Base-by-base conservation (phyloP, 768 basidiomycete genomes). In the Boletus rex-veris region DNA sequence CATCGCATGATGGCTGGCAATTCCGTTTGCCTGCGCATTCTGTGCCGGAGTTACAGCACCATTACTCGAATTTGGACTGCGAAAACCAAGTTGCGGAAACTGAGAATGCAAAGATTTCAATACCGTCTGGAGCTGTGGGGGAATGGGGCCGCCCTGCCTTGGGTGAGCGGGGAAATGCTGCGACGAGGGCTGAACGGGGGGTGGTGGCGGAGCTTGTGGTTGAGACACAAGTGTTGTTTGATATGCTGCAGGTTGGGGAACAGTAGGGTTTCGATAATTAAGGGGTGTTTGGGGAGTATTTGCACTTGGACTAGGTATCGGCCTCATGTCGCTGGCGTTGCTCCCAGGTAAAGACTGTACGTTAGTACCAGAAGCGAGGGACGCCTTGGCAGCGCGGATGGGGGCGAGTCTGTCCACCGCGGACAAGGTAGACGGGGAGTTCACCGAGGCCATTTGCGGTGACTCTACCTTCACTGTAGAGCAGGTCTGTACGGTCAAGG, bases 321-420 rank as follows among this genome's bases (percentile, higher is more conserved):
- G 1, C 42, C 18, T 24, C 7, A 7, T 12, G 24, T 60, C 58
- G 9, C 16, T 35, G 18, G 7, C 33, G 15, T 18, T 39, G 33
- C 14, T 48, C 45, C 36, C 50, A 48, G 64, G 54, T 12, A 35
- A 14, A 21, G 62, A 53, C 45, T 57, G 54, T n/a, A 21, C 4
- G n/a, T 45, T 36, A 28, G 45, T n/a, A 36, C 52, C 38, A 31
- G 59, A 51, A 15, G 36, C 36, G 30, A 72, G 56, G 8, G 62
- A 57, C 2, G 66, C 68, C 45, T 72, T 70, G 7, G 60, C 69
- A 26, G 70, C 70, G 26, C 69, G 69, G 54, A 70, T 70, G 19
- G 69, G 69, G 5, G 70, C 69, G 7, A 72, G 58, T 54, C 66
- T 72, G 36, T 70, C 69, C 28, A 42, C 11, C 4, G 45, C 51